Evolutionary conservation across 495 filamentous ascomycete species (phyloP), one percentile per base, ranked within the genome.

Genomic region (Daldinia grandis): DNA sequence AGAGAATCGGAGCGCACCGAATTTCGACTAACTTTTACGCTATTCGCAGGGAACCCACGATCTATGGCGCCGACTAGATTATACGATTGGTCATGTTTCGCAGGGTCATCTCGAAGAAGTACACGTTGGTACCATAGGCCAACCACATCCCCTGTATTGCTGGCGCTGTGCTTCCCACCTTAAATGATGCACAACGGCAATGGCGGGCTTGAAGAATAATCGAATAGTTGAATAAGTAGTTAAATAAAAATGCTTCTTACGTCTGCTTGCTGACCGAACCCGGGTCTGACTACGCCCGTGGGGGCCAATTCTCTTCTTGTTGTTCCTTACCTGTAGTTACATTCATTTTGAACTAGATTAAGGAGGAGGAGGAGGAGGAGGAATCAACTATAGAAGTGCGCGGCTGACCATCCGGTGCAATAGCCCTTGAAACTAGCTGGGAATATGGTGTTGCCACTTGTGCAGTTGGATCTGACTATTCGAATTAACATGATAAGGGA

Each of bases 401-500:
- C 60, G 64, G 69, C 69, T 72, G 69, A 72, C 60, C 69, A 72
- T 68, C 55, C 40, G 27, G 40, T 30, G 64, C 50, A 25, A 64
- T 64, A 58, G 47, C 49, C 60, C 56, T 56, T 72, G 54, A 55
- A 72, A 61, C 58, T 49, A 17, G 9, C n/a, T 28, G 54, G 64
- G 64, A 64, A 72, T 68, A 55, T 50, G 30, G 63, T 63, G 63
- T 64, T 72, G 69, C 64, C 64, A 72, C 64, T 31, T 35, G 64
- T 60, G 63, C 63, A 71, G 57, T 53, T 42, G 62, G 63, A 65
- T 72, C 69, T 72, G 60, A 72, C 54, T 68, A 61, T 64, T 55
- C 64, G 63, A 56, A 64, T 47, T 54, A 72, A 67, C 64, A 54
- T 68, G 69, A 68, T 72, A 72, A 68, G 69, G 69, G 69, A 72